Conservation (phyloP, 306 rosid species). For the Neltuma alba region DNA sequence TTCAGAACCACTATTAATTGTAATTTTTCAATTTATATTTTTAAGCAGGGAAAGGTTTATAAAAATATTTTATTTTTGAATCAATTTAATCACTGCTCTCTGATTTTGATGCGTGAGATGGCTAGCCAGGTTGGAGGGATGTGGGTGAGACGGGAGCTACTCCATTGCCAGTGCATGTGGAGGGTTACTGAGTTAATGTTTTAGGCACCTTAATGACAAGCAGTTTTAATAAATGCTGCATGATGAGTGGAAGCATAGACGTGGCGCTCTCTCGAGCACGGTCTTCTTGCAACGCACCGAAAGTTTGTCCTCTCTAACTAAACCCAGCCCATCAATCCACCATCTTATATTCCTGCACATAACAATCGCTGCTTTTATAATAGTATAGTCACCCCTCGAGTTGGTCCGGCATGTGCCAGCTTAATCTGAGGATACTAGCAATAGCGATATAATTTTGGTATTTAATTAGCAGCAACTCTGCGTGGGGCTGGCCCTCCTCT, state of each 20-base stretch:
- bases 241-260: conserved; percentile 4
- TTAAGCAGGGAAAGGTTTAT: too few relatives aligned
- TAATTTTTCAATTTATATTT: too few relatives aligned
- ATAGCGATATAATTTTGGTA: background rate
- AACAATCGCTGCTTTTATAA: background rate
- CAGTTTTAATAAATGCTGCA: background rate
- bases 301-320: conserved; percentile 20
- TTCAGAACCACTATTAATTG: background rate
- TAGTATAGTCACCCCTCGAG: background rate
- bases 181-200: background rate
- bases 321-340: conserved; percentile 12
- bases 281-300: conserved; percentile 22
- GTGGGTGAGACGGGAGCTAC: background rate
- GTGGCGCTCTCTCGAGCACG: conserved; percentile 30
- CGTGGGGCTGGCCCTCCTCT: background rate
- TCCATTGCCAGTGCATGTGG: background rate
- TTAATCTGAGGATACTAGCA: background rate
- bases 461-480: background rate
- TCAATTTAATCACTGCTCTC: too few relatives aligned
- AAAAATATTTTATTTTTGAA: too few relatives aligned
- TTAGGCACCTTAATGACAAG: conserved; percentile 12
- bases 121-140: background rate
- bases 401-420: conserved; percentile 15
- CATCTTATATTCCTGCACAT: background rate
- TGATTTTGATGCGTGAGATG: background rate